Conservation (phyloP, 2,329 filamentous ascomycete genomes). For the Gaeumannomyces tritici region DNA sequence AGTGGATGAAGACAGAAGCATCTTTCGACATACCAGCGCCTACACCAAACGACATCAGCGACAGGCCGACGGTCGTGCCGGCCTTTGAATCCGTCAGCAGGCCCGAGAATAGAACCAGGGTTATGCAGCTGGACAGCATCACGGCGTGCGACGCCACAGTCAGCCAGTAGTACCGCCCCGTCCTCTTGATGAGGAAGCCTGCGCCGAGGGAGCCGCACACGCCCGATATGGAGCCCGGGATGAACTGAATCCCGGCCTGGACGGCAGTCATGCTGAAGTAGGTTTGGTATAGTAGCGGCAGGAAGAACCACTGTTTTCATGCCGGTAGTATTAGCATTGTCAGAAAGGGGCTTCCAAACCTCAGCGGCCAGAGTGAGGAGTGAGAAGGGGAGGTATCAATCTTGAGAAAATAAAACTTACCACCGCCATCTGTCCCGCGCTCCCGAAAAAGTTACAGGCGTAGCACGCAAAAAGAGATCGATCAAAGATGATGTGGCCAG, state of each 20-base stretch:
- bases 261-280: slow-evolving; percentile 56
- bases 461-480: slow-evolving; percentile 58
- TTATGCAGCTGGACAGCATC: slow-evolving; percentile 42
- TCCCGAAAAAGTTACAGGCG: slow-evolving; percentile 62
- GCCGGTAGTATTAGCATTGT: background rate
- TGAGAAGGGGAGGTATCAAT: background rate
- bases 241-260: slow-evolving; percentile 51
- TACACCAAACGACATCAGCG: slow-evolving; percentile 18
- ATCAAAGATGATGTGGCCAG: slow-evolving; percentile 63
- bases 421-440: slow-evolving; percentile 44
- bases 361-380: too few relatives aligned
- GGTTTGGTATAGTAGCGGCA: slow-evolving; percentile 72
- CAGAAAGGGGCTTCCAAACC: background rate
- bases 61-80: slow-evolving; percentile 22
- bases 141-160: slow-evolving; percentile 47
- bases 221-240: slow-evolving; percentile 52
- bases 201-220: slow-evolving; percentile 56
- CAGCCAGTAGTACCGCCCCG: slow-evolving; percentile 62
- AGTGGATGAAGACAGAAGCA: background rate
- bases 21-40: slow-evolving; percentile 21
- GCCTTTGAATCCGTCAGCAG: slow-evolving; percentile 34
- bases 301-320: slow-evolving; percentile 43
- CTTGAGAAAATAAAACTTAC: slow-evolving; percentile 18
- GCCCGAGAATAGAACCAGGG: slow-evolving; percentile 49
- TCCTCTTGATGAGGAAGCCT: slow-evolving; percentile 59